Evolutionary conservation across 2,329 filamentous ascomycete species (phyloP).

Genomic region (Hymenoscyphus repandus): DNA sequence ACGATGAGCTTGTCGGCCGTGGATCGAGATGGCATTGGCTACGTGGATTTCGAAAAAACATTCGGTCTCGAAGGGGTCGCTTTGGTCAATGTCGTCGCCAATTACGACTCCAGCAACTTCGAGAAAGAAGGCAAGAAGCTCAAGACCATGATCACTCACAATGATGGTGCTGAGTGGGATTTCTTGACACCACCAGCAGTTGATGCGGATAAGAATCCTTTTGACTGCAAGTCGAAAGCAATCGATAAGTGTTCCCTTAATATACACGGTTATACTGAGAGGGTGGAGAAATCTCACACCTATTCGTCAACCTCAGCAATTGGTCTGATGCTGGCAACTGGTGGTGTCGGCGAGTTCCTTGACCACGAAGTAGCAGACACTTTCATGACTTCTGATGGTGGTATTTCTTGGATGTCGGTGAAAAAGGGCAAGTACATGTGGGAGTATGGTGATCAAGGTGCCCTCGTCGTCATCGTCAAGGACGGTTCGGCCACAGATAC

Average conservation of each 20-base stretch:
- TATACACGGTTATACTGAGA: slow-evolving; percentile 92
- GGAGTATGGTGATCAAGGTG: slow-evolving; percentile 94
- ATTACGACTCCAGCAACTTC: slow-evolving; percentile 51
- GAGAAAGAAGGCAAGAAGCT: slow-evolving; percentile 69
- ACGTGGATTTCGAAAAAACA: slow-evolving; percentile 96
- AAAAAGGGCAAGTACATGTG: slow-evolving; percentile 87
- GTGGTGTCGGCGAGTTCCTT: slow-evolving; percentile 70
- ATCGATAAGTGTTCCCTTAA: slow-evolving; percentile 77
- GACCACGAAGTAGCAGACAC: slow-evolving; percentile 67
- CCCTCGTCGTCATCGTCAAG: slow-evolving; percentile 81
- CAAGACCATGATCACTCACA: slow-evolving; percentile 90
- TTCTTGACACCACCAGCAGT: slow-evolving; percentile 66
- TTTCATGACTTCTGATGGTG: slow-evolving; percentile 88
- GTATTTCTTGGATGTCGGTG: slow-evolving; percentile 77
- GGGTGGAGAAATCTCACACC: slow-evolving; percentile 72
- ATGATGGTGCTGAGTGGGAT: slow-evolving; percentile 86
- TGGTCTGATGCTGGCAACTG: slow-evolving; percentile 84
- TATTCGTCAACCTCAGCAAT: slow-evolving; percentile 86
- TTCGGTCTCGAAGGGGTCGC: slow-evolving; percentile 85
- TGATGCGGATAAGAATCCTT: slow-evolving; percentile 66
- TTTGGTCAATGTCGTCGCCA: slow-evolving; percentile 79
- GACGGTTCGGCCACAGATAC: slow-evolving; percentile 62
- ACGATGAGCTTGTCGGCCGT: slow-evolving; percentile 76
- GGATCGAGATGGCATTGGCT: slow-evolving; percentile 72
- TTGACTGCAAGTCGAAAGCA: slow-evolving; percentile 54